Conservation (phyloP, 345 rosid genomes). For the Dipteronia sinensis region DNA sequence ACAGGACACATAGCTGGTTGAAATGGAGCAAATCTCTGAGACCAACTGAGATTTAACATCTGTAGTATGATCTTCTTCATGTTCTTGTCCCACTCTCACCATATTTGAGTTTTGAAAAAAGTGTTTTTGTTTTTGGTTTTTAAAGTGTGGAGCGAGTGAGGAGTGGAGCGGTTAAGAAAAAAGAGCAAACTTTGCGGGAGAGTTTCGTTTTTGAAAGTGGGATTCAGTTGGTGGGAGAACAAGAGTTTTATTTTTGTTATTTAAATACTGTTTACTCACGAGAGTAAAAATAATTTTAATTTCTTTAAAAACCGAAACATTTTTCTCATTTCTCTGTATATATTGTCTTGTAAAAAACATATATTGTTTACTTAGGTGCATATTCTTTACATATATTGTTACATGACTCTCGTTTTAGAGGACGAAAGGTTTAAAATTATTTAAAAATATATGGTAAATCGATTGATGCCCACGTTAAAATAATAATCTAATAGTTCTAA, state of each 20-base stretch:
- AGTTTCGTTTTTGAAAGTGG: conserved; percentile 56
- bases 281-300: not conserved
- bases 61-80: conserved; percentile 23
- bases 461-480: too few species aligned
- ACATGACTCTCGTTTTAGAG: too few species aligned
- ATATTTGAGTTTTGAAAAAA: not conserved
- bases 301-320: too few species aligned
- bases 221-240: conserved; percentile 51
- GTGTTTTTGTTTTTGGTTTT: not conserved
- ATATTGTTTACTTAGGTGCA: too few species aligned
- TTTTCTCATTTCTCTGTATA: too few species aligned
- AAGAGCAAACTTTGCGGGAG: conserved; percentile 59
- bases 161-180: conserved; percentile 66
- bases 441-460: too few species aligned
- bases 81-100: conserved; percentile 51
- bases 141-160: conserved; percentile 6
- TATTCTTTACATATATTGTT: too few species aligned
- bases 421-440: too few species aligned
- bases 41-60: conserved; percentile 48
- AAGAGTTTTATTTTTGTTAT: not conserved
- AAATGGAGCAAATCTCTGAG: conserved; percentile 63
- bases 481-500: too few species aligned
- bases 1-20: conserved; percentile 50
- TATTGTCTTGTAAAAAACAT: too few species aligned
- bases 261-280: not conserved